Conservation (phyloP, 768 basidiomycete genomes). For the Serendipita sp. region DNA sequence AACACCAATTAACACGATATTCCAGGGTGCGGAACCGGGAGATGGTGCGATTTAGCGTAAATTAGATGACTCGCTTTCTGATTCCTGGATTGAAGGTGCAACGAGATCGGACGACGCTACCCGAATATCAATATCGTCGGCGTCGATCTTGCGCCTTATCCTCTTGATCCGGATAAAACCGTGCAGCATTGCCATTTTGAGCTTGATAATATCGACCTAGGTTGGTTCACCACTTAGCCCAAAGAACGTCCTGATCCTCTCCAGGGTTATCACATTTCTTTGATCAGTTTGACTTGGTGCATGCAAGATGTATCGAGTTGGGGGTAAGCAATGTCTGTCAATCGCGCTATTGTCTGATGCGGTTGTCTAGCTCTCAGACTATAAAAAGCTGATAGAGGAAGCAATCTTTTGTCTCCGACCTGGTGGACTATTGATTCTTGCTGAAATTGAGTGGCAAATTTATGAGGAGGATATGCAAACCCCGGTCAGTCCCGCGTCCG, state of each 20-base stretch:
- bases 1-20: neutral
- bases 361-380: slow-evolving; percentile 19
- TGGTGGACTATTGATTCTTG: slow-evolving; percentile 20
- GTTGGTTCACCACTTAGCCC: neutral
- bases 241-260: slow-evolving; percentile 13
- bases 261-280: slow-evolving; percentile 22
- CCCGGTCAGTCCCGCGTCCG: slow-evolving; percentile 16
- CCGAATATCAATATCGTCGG: slow-evolving; percentile 18
- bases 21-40: neutral
- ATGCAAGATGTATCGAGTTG: slow-evolving; percentile 19
- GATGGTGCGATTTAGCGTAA: neutral
- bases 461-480: slow-evolving; percentile 20
- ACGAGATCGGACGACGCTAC: neutral
- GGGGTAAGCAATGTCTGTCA: slow-evolving; percentile 17
- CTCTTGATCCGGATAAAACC: slow-evolving; percentile 11
- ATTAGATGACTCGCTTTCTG: neutral
- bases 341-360: neutral
- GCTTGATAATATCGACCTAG: slow-evolving; percentile 21
- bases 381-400: slow-evolving; percentile 17
- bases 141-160: slow-evolving; percentile 21
- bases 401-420: slow-evolving; percentile 18
- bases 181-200: slow-evolving; percentile 18
- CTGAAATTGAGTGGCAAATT: slow-evolving; percentile 22
- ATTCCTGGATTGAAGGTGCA: neutral
- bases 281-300: slow-evolving; percentile 21